phyloP scores from a whole-genome alignment of 768 basidiomycete genomes.

The Phanerodontia chrysosporium region DNA sequence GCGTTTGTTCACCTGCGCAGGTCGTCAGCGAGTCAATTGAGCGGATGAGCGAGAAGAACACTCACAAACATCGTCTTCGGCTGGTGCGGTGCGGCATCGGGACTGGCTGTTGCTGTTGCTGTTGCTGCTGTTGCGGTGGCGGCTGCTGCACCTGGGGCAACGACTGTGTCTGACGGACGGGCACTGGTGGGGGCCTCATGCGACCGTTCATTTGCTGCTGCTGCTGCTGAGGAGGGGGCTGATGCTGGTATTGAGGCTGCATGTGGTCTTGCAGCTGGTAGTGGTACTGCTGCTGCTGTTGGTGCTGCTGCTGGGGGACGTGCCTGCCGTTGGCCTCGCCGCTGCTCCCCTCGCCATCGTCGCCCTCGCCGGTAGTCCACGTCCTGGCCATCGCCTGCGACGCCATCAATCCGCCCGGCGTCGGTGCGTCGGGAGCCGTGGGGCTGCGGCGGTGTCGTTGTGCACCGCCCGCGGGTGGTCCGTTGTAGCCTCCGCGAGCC shows the following conservation, averaged over 20 bases:
- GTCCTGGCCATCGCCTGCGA: slow-evolving; percentile 16
- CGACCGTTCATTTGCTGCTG: not conserved
- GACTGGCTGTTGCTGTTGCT: not conserved
- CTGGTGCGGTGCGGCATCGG: not conserved
- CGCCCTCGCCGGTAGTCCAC: slow-evolving; percentile 22
- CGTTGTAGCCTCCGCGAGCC: not conserved
- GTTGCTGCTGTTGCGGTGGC: too few species aligned
- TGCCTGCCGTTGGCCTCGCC: not conserved
- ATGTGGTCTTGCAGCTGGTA: not conserved
- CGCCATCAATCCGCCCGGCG: slow-evolving; percentile 35
- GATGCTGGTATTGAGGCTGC: not conserved
- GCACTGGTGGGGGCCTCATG: slow-evolving; percentile 12
- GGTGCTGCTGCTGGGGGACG: not conserved
- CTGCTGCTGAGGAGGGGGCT: not conserved
- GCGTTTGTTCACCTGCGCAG: slow-evolving; percentile 68
- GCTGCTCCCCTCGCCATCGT: not conserved
- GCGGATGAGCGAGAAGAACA: not conserved
- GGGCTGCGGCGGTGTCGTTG: slow-evolving; percentile 57
- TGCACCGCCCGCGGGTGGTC: not conserved
- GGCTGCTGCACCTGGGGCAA: slow-evolving; percentile 7
- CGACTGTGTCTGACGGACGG: slow-evolving; percentile 9
- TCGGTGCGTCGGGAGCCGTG: slow-evolving; percentile 58
- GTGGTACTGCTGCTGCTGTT: not conserved
- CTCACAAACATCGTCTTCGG: not conserved
- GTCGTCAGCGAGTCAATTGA: not conserved